These are phyloP conservation scores for Avena insularis DNA, from an alignment of 176 grass and related monocot genomes.

Conservation along the genomic window DNA sequence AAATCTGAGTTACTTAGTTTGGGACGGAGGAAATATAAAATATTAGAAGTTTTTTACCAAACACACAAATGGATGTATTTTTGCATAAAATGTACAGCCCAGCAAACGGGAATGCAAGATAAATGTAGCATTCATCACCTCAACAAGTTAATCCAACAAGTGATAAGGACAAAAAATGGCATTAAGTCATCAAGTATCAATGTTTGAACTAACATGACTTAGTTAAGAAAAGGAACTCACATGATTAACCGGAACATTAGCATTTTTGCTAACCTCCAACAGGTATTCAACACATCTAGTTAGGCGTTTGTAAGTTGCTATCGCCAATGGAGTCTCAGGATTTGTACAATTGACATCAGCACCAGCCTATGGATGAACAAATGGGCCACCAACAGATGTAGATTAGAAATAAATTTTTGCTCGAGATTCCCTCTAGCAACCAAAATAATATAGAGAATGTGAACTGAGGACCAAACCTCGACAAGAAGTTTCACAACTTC, in stretches of 20 bases:
- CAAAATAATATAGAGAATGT: neutral
- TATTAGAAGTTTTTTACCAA: too few species aligned
- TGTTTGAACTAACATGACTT: neutral
- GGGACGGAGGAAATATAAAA: too few species aligned
- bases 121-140: too few species aligned
- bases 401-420: neutral
- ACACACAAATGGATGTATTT: too few species aligned
- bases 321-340: slow-evolving; percentile 35
- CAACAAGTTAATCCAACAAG: too few species aligned
- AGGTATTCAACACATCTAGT: slow-evolving; percentile 22
- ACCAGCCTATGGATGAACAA: slow-evolving; percentile 22
- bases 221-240: neutral
- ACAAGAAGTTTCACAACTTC: slow-evolving; percentile 26
- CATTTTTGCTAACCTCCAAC: slow-evolving; percentile 10
- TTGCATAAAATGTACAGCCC: too few species aligned
- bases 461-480: neutral
- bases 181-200: too few species aligned
- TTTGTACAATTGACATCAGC: slow-evolving; percentile 9
- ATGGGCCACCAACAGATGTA: neutral
- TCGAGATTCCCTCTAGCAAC: neutral
- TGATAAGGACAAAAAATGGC: too few species aligned
- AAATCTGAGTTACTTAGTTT: too few species aligned
- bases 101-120: too few species aligned
- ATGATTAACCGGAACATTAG: neutral
- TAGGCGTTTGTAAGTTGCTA: slow-evolving; percentile 40